Evolutionary conservation across 768 basidiomycete genomes (phyloP), one percentile per base, ranked within the genome.

Genomic region (Mycena haematopus): DNA sequence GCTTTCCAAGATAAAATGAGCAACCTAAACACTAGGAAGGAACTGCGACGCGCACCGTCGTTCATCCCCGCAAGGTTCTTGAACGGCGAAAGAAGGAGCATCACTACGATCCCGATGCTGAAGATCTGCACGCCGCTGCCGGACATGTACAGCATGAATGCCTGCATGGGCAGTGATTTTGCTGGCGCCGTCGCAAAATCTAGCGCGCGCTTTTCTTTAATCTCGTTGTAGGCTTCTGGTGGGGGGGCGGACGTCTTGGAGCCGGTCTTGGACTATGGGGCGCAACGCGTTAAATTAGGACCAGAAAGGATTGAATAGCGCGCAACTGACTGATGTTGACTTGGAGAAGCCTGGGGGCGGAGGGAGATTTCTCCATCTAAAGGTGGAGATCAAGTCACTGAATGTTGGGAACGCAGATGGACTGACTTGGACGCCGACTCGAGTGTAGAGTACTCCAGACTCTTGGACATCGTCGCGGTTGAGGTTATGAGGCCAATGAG

Each of bases 81-180:
- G 77, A 96, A 88, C 0, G 96, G 96, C 11, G 86, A 84, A 60
- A 93, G 79, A 60, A 98, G 83, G 14, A 98, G 83, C 93, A 96
- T 95, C 72, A 94, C 90, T 22, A 98, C 91, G 74, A 95, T 96
- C 35, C 96, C 95, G 81, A 98, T 93, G 77, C 94, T 96, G 75
- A 98, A 97, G 45, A 98, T 90, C 76, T 98, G 96, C 15, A 98
- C 91, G 52, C 94, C 93, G 14, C 93, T 90, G 36, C 96, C 96
- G 22, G 95, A 96, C 92, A 98, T 96, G 84, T 98, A 98, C 35
- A 98, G 82, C 96, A 98, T 98, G 78, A 98, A 91, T 6, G 90
- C 94, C 71, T 98, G 95, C 96, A 97, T 97, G 4, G 95, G 95
- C 27, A 98, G 82, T 15, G 88, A 87, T 76, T 98, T 97, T 35